Percentiles rank a stretch among this genome's conserved stretches.
phyloP scores from a whole-genome alignment of 1,139 yeast genomes.

The Candida glucosophila region DNA sequence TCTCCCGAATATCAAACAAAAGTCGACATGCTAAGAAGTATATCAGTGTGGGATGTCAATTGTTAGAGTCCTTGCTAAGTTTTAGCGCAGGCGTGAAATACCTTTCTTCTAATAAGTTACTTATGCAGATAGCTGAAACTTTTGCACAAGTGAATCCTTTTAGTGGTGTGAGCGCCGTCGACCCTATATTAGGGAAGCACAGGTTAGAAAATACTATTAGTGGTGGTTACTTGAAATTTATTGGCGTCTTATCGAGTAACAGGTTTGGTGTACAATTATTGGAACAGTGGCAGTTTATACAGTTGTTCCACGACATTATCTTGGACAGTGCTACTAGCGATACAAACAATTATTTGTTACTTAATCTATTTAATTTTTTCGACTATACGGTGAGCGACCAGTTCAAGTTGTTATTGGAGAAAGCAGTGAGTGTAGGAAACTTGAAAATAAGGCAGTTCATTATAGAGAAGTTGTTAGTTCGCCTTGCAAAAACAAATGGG shows the following conservation, averaged over 20 bases:
- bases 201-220: constrained; percentile 60
- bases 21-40: constrained; percentile 45
- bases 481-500: constrained; percentile 23
- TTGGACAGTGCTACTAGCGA: constrained; percentile 26
- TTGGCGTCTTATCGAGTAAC: constrained; percentile 62
- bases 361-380: constrained; percentile 49
- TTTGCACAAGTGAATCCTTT: constrained; percentile 78
- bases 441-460: constrained; percentile 46
- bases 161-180: constrained; percentile 65
- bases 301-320: constrained; percentile 66
- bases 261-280: constrained; percentile 58
- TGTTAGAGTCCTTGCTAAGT: constrained; percentile 58
- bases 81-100: constrained; percentile 60
- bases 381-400: constrained; percentile 61
- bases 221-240: constrained; percentile 66
- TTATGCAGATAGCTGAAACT: constrained; percentile 83
- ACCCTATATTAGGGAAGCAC: constrained; percentile 59
- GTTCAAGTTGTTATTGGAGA: constrained; percentile 55
- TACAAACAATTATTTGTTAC: constrained; percentile 46
- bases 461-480: constrained; percentile 44
- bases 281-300: constrained; percentile 79
- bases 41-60: constrained; percentile 63
- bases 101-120: constrained; percentile 61
- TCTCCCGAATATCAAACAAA: constrained; percentile 39
- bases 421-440: constrained; percentile 54